Base-by-base conservation (phyloP, 768 basidiomycete species). In the Chalciporus sphaerocephalus region DNA sequence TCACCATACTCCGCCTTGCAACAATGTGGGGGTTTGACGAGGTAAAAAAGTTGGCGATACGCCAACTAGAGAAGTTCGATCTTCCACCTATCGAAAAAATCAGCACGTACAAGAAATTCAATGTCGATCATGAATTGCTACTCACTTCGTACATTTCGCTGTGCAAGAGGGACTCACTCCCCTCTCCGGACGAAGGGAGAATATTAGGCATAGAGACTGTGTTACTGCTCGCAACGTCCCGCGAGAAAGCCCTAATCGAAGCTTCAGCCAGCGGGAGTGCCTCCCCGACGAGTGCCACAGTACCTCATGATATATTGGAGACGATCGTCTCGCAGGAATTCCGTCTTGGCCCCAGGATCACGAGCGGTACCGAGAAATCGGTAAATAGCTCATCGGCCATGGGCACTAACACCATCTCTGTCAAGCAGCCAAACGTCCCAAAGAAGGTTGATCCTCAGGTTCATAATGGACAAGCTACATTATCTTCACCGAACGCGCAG, bases 161-260 rank as follows among this genome's bases (percentile, higher is more conserved):
- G 38, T 67, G 68, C 49, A 64, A 59, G 40, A 60, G 73, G 18
- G 63, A 65, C 2, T 65, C 66, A 17, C 58, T 70, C 10, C 50
- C 75, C 23, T 46, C 58, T 5, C 48, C 68, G 37, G 61, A 60
- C 8, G 78, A 77, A 45, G 74, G 69, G 13, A 54, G 61, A 39
- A 64, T 64, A 27, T 67, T 79, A 18, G 73, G 75, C 1, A 57
- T 68, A 49, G 62, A 69, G 45, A 69, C 69, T 0, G 58, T 68
- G 3, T 46, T 68, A 15, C 67, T 63, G 11, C 45, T 74, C 32
- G 71, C 68, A 18, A 61, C 58, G 20, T 67, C 70, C 2, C 66
- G 72, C 15, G 74, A 75, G 46, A 56, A 61, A 11, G 59, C 76
- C 4, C 69, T 75, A 27, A 42, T 54, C 30, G 51, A 48, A 12